A percentile compares a stretch with the other conserved stretches of the same genome.
These are phyloP conservation scores for Letharia lupina DNA, from an alignment of 495 filamentous ascomycete genomes.

Conservation along the genomic window DNA sequence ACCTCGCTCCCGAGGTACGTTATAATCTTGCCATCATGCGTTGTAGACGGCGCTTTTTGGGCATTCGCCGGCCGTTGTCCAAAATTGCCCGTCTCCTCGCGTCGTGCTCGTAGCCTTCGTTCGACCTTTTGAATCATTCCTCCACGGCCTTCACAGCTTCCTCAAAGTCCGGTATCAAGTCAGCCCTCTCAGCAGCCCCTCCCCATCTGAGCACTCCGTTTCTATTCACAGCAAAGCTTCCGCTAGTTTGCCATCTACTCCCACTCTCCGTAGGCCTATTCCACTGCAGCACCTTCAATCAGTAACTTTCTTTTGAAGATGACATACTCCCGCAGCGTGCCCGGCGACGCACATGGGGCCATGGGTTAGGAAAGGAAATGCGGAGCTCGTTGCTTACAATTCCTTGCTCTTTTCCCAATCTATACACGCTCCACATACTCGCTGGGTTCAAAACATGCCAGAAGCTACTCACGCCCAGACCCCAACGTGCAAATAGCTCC, in stretches of 20 bases:
- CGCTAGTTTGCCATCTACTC: slow-evolving; percentile 49
- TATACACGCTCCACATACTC: slow-evolving; percentile 39
- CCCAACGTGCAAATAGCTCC: slow-evolving; percentile 45
- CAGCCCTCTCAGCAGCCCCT: slow-evolving; percentile 33
- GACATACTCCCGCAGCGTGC: background rate
- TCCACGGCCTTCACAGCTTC: slow-evolving; percentile 35
- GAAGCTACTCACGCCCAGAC: slow-evolving; percentile 42
- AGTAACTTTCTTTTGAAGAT: background rate
- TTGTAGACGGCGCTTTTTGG: background rate
- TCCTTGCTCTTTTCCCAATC: slow-evolving; percentile 42
- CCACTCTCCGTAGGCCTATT: slow-evolving; percentile 47
- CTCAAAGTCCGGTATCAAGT: slow-evolving; percentile 44
- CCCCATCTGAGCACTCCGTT: slow-evolving; percentile 44
- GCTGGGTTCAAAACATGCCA: slow-evolving; percentile 45
- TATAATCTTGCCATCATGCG: background rate
- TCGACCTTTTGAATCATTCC: background rate
- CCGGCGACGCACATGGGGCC: background rate
- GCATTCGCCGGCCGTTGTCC: background rate
- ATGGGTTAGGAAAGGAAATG: background rate
- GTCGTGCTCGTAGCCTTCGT: background rate
- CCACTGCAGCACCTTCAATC: slow-evolving; percentile 27
- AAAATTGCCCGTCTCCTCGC: background rate
- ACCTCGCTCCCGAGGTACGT: background rate
- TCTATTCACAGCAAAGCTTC: slow-evolving; percentile 47
- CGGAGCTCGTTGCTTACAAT: slow-evolving; percentile 26